Evolutionary conservation across 768 basidiomycete species (phyloP).

Genomic region (Tricholomella constricta): DNA sequence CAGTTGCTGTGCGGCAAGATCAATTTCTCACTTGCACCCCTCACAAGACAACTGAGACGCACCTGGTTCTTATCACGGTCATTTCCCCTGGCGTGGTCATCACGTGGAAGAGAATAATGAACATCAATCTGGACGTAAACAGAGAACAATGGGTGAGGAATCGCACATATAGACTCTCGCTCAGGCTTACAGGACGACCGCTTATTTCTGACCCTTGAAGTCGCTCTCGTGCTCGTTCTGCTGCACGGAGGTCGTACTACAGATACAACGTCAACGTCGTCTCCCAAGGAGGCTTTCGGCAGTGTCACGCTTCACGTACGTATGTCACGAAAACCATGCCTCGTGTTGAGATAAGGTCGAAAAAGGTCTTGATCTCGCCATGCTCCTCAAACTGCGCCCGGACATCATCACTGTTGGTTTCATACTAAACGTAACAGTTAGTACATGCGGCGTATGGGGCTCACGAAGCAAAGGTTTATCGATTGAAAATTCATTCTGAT

Average conservation of each 20-base stretch:
- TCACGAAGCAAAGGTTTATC: slow-evolving; percentile 6
- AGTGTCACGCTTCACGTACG: slow-evolving; percentile 55
- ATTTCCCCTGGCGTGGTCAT: slow-evolving; percentile 70
- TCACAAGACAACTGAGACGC: slow-evolving; percentile 12
- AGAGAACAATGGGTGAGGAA: slow-evolving; percentile 23
- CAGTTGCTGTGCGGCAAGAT: slow-evolving; percentile 49
- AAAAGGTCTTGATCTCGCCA: slow-evolving; percentile 96
- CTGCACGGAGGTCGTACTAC: slow-evolving; percentile 91
- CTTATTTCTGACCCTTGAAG: slow-evolving; percentile 89
- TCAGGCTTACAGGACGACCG: slow-evolving; percentile 77
- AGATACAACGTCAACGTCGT: slow-evolving; percentile 22
- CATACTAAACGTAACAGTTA: slow-evolving; percentile 58
- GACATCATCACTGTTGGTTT: slow-evolving; percentile 85
- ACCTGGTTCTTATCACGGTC: slow-evolving; percentile 86
- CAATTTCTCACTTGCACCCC: not conserved
- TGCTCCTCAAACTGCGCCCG: slow-evolving; percentile 87
- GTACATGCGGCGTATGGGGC: slow-evolving; percentile 5
- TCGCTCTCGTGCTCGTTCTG: slow-evolving; percentile 88
- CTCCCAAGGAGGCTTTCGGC: not conserved
- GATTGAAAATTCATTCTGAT: slow-evolving; percentile 6
- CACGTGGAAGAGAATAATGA: slow-evolving; percentile 93
- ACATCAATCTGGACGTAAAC: slow-evolving; percentile 81
- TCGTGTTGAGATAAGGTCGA: slow-evolving; percentile 89
- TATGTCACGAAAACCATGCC: slow-evolving; percentile 99
- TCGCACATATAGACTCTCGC: not conserved